Evolutionary conservation across 192 early-diverging fungal genomes (phyloP).

Genomic region (Linnemannia elongata): DNA sequence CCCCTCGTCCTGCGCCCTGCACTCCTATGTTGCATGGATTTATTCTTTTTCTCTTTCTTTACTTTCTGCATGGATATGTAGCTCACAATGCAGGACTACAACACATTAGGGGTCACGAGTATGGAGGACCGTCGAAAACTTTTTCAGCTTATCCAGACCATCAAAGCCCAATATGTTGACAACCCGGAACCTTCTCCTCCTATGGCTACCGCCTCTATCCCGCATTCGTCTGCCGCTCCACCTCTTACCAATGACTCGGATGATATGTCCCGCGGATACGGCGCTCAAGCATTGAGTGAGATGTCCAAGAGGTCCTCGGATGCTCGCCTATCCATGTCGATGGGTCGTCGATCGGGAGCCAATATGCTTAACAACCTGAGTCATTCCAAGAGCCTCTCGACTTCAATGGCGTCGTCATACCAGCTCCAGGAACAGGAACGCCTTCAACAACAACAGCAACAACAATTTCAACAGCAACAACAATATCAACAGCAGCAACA

Average conservation of each 20-base stretch:
- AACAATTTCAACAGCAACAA: slow-evolving; percentile 23
- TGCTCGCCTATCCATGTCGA: slow-evolving; percentile 47
- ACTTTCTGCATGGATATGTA: slow-evolving; percentile 40
- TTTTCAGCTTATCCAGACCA: slow-evolving; percentile 62
- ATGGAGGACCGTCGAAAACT: slow-evolving; percentile 71
- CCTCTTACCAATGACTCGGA: background rate
- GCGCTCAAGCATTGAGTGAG: slow-evolving; percentile 19
- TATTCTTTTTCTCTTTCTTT: background rate
- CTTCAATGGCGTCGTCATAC: slow-evolving; percentile 24
- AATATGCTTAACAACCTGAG: slow-evolving; percentile 21
- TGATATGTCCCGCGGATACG: slow-evolving; percentile 42
- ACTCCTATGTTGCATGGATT: background rate
- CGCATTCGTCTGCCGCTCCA: slow-evolving; percentile 4
- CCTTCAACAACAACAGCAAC: slow-evolving; percentile 29
- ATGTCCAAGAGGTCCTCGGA: slow-evolving; percentile 41
- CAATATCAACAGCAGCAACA: slow-evolving; percentile 6
- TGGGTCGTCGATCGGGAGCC: slow-evolving; percentile 50
- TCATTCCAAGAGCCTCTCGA: slow-evolving; percentile 51
- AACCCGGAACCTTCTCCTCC: slow-evolving; percentile 42
- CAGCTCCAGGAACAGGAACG: slow-evolving; percentile 33
- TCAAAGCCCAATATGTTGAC: slow-evolving; percentile 49
- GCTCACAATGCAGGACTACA: slow-evolving; percentile 87
- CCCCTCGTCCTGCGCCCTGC: slow-evolving; percentile 2
- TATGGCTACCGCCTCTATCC: background rate
- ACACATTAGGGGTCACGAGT: slow-evolving; percentile 66